phyloP scores from a whole-genome alignment of 768 basidiomycete species.

The Leccinum variicolor region DNA sequence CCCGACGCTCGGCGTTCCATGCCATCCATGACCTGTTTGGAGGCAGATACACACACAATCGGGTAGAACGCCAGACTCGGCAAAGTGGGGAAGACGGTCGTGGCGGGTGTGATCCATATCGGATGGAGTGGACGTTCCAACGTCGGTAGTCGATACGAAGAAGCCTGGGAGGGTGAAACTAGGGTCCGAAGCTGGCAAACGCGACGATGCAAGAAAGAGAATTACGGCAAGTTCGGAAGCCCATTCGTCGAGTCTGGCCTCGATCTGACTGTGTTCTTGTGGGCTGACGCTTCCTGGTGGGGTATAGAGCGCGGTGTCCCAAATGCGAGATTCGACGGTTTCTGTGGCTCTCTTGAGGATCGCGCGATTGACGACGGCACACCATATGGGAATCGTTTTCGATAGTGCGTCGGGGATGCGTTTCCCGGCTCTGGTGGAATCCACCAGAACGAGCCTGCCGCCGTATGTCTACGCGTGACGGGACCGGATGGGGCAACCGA shows the following conservation, averaged over 20 bases:
- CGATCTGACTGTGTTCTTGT: slow-evolving; percentile 83
- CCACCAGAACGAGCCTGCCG: slow-evolving; percentile 75
- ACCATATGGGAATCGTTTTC: slow-evolving; percentile 95
- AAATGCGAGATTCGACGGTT: slow-evolving; percentile 23
- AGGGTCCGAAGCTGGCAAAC: not conserved
- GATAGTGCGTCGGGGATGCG: slow-evolving; percentile 91
- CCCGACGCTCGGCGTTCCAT: slow-evolving; percentile 61
- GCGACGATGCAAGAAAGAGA: not conserved
- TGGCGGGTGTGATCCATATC: slow-evolving; percentile 83
- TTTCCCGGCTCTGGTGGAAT: slow-evolving; percentile 92
- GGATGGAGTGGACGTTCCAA: slow-evolving; percentile 72
- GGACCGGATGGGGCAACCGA: not conserved
- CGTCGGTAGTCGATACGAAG: slow-evolving; percentile 64
- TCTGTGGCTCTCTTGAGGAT: slow-evolving; percentile 24
- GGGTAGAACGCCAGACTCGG: slow-evolving; percentile 47
- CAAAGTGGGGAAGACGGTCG: slow-evolving; percentile 45
- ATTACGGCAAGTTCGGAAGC: slow-evolving; percentile 61
- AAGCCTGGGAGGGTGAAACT: slow-evolving; percentile 42
- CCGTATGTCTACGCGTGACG: not conserved
- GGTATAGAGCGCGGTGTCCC: slow-evolving; percentile 65
- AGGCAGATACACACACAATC: slow-evolving; percentile 84
- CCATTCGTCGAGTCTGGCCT: slow-evolving; percentile 61
- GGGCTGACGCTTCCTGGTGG: slow-evolving; percentile 63
- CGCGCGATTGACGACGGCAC: slow-evolving; percentile 78
- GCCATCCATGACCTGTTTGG: slow-evolving; percentile 60